These are phyloP conservation scores for Barnettozyma wickerhamii DNA, from an alignment of 805 yeast species.

Conservation along the genomic window DNA sequence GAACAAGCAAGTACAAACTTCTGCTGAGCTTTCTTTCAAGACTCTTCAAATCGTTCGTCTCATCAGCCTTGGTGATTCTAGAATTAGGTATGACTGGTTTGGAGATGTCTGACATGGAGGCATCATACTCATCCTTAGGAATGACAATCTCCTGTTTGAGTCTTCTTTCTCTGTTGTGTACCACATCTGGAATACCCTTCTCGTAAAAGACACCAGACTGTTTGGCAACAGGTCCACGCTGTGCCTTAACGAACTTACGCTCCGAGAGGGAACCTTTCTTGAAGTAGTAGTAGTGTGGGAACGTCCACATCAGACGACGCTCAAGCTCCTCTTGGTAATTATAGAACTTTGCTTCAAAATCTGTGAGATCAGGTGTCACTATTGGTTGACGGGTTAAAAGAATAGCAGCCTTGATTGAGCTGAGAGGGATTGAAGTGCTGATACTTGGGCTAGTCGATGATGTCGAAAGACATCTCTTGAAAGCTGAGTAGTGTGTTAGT, in stretches of 20 bases:
- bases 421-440: conserved; percentile 17
- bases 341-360: conserved; percentile 71
- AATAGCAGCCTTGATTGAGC: conserved; percentile 41
- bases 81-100: conserved; percentile 68
- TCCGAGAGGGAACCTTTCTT: conserved; percentile 87
- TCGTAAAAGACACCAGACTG: conserved; percentile 77
- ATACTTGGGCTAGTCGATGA: conserved; percentile 15
- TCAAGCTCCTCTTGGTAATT: conserved; percentile 83
- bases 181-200: conserved; percentile 80
- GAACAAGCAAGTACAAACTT: conserved; percentile 72
- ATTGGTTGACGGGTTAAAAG: conserved; percentile 80
- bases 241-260: conserved; percentile 70
- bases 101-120: conserved; percentile 47
- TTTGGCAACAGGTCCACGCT: conserved; percentile 67
- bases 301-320: conserved; percentile 94
- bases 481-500: conserved; percentile 11
- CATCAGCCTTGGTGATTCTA: conserved; percentile 76
- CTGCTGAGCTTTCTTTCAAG: conserved; percentile 77
- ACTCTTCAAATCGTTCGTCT: conserved; percentile 52
- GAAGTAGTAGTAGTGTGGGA: conserved; percentile 90
- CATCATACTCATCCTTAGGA: conserved; percentile 47
- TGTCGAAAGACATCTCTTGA: conserved; percentile 19
- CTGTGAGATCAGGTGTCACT: conserved; percentile 70
- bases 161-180: conserved; percentile 85
- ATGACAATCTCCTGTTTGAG: conserved; percentile 72